Conservation (phyloP, 192 early-diverging fungal species). For the Rhizoclosmatium globosum region DNA sequence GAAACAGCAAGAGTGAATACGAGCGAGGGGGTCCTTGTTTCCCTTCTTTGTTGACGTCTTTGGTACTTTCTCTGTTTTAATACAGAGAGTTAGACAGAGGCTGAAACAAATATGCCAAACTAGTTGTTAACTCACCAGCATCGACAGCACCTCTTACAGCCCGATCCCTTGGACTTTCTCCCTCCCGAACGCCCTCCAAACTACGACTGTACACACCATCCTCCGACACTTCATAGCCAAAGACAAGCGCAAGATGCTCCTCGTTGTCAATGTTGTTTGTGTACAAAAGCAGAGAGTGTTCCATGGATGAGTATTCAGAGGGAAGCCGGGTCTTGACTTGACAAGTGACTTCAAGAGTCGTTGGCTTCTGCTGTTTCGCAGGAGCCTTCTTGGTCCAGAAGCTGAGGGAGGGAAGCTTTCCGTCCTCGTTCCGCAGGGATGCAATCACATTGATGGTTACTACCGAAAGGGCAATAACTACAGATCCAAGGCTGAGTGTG, state of each 20-base stretch:
- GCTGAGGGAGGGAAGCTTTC: too few species aligned
- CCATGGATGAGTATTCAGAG: constrained; percentile 38
- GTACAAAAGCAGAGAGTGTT: constrained; percentile 73
- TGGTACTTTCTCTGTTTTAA: constrained; percentile 54
- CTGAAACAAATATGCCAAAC: neutral
- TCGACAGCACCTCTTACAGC: constrained; percentile 79
- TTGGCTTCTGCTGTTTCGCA: too few species aligned
- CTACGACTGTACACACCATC: constrained; percentile 62
- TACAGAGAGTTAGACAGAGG: neutral
- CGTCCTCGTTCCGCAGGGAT: too few species aligned
- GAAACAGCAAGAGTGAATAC: constrained; percentile 97
- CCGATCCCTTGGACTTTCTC: constrained; percentile 82
- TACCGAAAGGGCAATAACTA: too few species aligned
- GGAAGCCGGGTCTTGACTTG: constrained; percentile 46
- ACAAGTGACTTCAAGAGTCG: constrained; percentile 31
- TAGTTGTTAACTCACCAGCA: neutral
- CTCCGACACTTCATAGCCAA: constrained; percentile 57
- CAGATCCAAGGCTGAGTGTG: too few species aligned
- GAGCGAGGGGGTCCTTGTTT: constrained; percentile 81
- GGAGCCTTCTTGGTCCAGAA: too few species aligned
- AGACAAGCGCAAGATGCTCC: constrained; percentile 94
- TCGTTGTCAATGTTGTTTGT: constrained; percentile 83
- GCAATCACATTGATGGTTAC: too few species aligned
- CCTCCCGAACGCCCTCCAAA: constrained; percentile 69
- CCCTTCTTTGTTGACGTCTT: constrained; percentile 58